Evolutionary conservation across 2,329 filamentous ascomycete genomes (phyloP).

Genomic region (Cryoendolithus antarcticus): DNA sequence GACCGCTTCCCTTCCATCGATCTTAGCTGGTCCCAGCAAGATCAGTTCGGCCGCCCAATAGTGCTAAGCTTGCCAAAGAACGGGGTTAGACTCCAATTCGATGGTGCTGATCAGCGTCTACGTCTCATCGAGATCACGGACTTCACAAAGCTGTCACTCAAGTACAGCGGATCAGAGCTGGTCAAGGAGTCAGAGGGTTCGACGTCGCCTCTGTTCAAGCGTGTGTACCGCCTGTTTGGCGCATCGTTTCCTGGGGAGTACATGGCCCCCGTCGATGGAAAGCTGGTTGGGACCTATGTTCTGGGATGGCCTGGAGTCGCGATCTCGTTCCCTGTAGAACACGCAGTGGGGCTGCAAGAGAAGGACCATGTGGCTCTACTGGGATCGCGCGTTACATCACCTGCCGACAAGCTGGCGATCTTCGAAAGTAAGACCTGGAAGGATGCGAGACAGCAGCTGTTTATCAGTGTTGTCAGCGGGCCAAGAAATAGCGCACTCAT

Average conservation of each 20-base stretch:
- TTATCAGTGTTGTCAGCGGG: conserved; percentile 60
- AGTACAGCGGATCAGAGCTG: conserved; percentile 74
- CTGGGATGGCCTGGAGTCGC: conserved; percentile 90
- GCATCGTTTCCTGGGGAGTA: conserved; percentile 93
- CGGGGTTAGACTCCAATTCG: conserved; percentile 80
- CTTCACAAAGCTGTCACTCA: conserved; percentile 72
- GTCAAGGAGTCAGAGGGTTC: conserved; percentile 46
- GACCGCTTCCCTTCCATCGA: conserved; percentile 73
- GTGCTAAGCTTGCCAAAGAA: conserved; percentile 68
- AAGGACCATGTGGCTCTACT: conserved; percentile 78
- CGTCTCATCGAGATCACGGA: conserved; percentile 84
- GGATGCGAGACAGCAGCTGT: conserved; percentile 63
- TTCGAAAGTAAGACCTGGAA: conserved; percentile 88
- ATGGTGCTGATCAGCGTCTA: conserved; percentile 82
- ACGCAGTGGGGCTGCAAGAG: conserved; percentile 60
- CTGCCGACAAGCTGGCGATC: conserved; percentile 77
- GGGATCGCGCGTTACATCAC: conserved; percentile 61
- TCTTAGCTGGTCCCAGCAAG: conserved; percentile 62
- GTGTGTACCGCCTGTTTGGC: conserved; percentile 77
- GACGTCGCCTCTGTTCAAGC: conserved; percentile 18
- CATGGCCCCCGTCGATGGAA: conserved; percentile 47
- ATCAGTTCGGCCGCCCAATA: conserved; percentile 64
- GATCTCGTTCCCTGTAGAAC: conserved; percentile 73
- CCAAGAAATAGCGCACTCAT: conserved; percentile 59
- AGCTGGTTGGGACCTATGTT: conserved; percentile 62